A percentile compares a stretch with the other conserved stretches of the same genome.
Conservation (phyloP, 768 basidiomycete species). For the Paxillus rubicundulus region DNA sequence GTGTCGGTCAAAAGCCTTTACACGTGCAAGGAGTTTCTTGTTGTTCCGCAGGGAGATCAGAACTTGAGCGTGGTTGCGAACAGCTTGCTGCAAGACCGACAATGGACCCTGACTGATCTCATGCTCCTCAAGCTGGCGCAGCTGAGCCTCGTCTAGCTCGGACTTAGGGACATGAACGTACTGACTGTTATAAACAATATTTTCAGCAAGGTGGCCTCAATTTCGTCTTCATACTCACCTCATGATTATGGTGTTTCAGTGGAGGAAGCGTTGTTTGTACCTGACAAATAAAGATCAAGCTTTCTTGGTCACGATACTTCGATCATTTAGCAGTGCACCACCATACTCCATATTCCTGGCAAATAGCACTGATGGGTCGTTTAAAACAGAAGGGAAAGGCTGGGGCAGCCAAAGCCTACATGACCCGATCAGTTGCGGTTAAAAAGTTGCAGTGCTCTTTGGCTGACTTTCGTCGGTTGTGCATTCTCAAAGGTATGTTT, state of each 20-base stretch:
- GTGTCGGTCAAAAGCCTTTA: slow-evolving; percentile 98
- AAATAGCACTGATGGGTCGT: slow-evolving; percentile 59
- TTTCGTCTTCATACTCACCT: slow-evolving; percentile 24
- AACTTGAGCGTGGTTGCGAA: slow-evolving; percentile 96
- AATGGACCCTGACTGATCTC: slow-evolving; percentile 98
- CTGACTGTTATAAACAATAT: slow-evolving; percentile 58
- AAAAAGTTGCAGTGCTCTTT: slow-evolving; percentile 97
- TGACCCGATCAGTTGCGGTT: slow-evolving; percentile 86
- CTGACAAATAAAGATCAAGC: slow-evolving; percentile 27
- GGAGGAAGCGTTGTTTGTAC: slow-evolving; percentile 26
- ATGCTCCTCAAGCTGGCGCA: slow-evolving; percentile 94
- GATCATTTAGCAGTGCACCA: not conserved
- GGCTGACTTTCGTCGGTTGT: slow-evolving; percentile 93
- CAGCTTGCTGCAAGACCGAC: slow-evolving; percentile 94
- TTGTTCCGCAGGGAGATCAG: slow-evolving; percentile 97
- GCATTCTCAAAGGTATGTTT: slow-evolving; percentile 89
- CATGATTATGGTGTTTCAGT: slow-evolving; percentile 24
- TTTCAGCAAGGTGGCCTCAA: slow-evolving; percentile 8
- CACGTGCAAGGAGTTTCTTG: slow-evolving; percentile 93
- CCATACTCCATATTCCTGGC: not conserved
- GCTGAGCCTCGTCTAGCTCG: slow-evolving; percentile 94
- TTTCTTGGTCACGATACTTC: not conserved
- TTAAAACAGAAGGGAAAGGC: slow-evolving; percentile 83
- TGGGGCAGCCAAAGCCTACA: slow-evolving; percentile 87
- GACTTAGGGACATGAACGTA: slow-evolving; percentile 96